These are phyloP conservation scores for Craspedostauros australis DNA, from an alignment of 108 stramenopile species.

Conservation along the genomic window DNA sequence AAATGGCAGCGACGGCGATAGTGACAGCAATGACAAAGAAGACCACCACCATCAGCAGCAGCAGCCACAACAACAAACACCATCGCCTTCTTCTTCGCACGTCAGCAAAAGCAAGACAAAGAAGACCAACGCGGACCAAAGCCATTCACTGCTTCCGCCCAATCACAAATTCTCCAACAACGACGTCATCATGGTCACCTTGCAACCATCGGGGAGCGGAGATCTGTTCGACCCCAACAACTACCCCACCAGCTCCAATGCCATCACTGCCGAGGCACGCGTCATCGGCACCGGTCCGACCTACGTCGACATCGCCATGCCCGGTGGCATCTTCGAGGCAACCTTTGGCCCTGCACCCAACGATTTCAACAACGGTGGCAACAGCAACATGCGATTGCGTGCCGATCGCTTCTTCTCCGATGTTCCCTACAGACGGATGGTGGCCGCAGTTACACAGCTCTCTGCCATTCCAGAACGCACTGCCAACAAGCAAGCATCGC, in stretches of 20 bases:
- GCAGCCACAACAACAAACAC: too few species aligned
- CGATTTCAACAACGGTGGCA: constrained; percentile 26
- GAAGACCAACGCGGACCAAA: not conserved
- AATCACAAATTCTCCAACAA: constrained; percentile 77
- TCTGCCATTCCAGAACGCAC: constrained; percentile 49
- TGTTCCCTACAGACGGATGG: constrained; percentile 82
- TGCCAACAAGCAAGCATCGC: constrained; percentile 11
- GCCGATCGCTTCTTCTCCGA: constrained; percentile 79
- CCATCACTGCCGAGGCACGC: constrained; percentile 57
- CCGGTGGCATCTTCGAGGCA: constrained; percentile 57
- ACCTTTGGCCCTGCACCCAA: constrained; percentile 81
- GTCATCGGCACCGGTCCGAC: constrained; percentile 66
- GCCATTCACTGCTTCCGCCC: constrained; percentile 40
- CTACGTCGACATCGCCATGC: constrained; percentile 69
- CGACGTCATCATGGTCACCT: constrained; percentile 72
- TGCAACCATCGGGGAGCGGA: constrained; percentile 77
- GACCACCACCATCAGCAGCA: too few species aligned
- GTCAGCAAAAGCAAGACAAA: not conserved
- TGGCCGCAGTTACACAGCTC: constrained; percentile 60
- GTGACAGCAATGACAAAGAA: constrained; percentile 4
- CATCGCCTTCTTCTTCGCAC: not conserved
- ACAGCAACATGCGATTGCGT: constrained; percentile 51
- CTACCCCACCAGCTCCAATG: constrained; percentile 49
- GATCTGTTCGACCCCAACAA: constrained; percentile 57
- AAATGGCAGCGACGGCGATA: not conserved